phyloP scores from a whole-genome alignment of 768 basidiomycete genomes.

The Mrakia gelida region DNA sequence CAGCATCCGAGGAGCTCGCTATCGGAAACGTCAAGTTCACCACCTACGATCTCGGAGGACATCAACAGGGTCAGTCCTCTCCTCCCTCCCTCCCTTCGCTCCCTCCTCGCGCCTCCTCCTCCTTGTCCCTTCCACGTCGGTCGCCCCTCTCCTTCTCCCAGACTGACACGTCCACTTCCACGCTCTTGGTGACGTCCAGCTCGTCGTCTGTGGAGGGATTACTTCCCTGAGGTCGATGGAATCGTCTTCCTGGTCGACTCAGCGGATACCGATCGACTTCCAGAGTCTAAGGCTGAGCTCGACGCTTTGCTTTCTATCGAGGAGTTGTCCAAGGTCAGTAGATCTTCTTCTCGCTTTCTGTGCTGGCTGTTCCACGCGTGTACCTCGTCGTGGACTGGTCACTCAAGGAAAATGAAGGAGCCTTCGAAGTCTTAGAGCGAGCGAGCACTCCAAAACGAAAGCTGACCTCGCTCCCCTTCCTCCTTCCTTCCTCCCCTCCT shows the following conservation, averaged over 20 bases:
- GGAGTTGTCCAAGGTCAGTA: slow-evolving; percentile 64
- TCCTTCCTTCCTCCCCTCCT: not conserved
- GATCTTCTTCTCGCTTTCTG: too few relatives aligned
- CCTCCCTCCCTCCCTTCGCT: not conserved
- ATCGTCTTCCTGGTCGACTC: slow-evolving; percentile 98
- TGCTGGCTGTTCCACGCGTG: too few relatives aligned
- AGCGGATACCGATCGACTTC: slow-evolving; percentile 92
- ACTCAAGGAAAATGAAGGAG: too few relatives aligned
- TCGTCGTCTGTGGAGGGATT: slow-evolving; percentile 97
- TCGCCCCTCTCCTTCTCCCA: not conserved
- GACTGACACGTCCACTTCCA: not conserved
- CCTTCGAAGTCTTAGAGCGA: too few relatives aligned
- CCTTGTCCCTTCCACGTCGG: not conserved
- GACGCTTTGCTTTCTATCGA: slow-evolving; percentile 94
- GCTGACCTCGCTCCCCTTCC: not conserved
- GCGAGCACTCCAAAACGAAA: not conserved
- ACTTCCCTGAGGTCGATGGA: slow-evolving; percentile 99
- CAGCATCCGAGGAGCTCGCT: slow-evolving; percentile 96
- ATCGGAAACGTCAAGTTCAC: slow-evolving; percentile 99
- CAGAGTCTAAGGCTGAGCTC: slow-evolving; percentile 94
- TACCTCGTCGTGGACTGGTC: too few relatives aligned
- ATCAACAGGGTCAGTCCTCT: slow-evolving; percentile 70
- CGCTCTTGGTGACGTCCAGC: slow-evolving; percentile 49
- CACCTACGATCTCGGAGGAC: slow-evolving; percentile 96
- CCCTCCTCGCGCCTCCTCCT: slow-evolving; percentile 15